These are phyloP conservation scores for Pseudonectria buxi DNA, from an alignment of 2,329 filamentous ascomycete species.

Conservation along the genomic window DNA sequence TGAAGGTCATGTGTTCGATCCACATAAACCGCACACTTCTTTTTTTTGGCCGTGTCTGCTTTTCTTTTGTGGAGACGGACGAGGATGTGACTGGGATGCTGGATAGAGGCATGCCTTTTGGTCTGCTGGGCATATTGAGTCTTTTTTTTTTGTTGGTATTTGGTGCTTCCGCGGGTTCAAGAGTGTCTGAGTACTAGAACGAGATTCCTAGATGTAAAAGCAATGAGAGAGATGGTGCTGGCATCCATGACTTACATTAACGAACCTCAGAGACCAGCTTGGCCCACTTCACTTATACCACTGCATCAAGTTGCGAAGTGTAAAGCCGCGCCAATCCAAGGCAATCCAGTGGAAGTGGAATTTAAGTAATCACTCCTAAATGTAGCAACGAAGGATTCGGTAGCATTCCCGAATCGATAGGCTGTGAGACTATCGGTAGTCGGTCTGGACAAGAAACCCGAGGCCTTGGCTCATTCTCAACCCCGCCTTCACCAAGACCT, in stretches of 20 bases:
- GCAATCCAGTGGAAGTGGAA: too few species aligned
- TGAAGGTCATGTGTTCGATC: constrained; percentile 27
- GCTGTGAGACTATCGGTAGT: constrained; percentile 4
- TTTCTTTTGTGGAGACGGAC: too few species aligned
- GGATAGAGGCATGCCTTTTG: too few species aligned
- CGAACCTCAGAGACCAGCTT: neutral
- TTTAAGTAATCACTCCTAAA: too few species aligned
- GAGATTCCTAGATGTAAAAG: too few species aligned
- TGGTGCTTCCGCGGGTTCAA: too few species aligned
- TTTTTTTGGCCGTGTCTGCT: constrained; percentile 8
- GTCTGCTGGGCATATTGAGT: too few species aligned
- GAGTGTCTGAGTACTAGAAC: too few species aligned
- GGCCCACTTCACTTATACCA: too few species aligned
- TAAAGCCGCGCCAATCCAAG: constrained; percentile 9
- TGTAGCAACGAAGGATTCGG: neutral
- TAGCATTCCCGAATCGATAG: constrained; percentile 3
- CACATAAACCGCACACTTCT: constrained; percentile 20
- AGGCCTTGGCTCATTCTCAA: constrained; percentile 1
- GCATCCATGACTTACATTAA: neutral
- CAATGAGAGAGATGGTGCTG: constrained; percentile 2
- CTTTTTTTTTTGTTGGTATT: neutral
- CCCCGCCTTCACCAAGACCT: constrained; percentile 2
- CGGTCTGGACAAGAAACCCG: constrained; percentile 7
- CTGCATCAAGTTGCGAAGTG: too few species aligned
- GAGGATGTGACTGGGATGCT: too few species aligned